Evolutionary conservation across 1,284 basidiomycete species (phyloP).

Genomic region (Cystobasidium slooffiae): DNA sequence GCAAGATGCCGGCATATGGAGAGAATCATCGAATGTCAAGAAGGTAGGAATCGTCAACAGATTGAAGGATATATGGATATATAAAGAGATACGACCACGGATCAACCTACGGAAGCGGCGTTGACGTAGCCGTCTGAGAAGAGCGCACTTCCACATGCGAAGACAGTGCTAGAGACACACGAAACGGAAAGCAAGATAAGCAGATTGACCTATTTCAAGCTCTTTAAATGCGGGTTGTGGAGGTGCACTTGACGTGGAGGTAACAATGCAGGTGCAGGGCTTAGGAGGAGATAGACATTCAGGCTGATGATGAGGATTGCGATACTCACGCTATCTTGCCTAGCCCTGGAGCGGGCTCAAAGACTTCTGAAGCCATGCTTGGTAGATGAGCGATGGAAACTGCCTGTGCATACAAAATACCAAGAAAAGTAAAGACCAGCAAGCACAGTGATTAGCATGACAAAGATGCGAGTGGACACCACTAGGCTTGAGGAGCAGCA

Average conservation of each 20-base stretch:
- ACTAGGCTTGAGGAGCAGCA: too few species aligned
- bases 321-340: conserved; percentile 30
- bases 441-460: not conserved
- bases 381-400: not conserved
- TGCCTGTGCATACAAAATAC: not conserved
- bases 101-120: conserved; percentile 24
- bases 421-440: not conserved
- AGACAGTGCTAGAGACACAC: conserved; percentile 32
- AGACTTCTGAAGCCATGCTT: conserved; percentile 13
- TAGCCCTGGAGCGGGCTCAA: conserved; percentile 15
- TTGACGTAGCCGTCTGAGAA: conserved; percentile 44
- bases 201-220: not conserved
- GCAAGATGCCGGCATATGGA: not conserved
- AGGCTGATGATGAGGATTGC: not conserved
- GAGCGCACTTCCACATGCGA: conserved; percentile 40
- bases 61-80: too few species aligned
- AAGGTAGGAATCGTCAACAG: not conserved
- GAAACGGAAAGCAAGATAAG: not conserved
- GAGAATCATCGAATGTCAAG: not conserved
- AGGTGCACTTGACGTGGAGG: too few species aligned
- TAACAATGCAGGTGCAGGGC: not conserved
- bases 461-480: too few species aligned
- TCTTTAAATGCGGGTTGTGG: too few species aligned
- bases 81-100: too few species aligned
- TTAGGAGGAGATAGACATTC: not conserved